phyloP scores from a whole-genome alignment of 1,284 basidiomycete species.

The Dichomitus squalens region DNA sequence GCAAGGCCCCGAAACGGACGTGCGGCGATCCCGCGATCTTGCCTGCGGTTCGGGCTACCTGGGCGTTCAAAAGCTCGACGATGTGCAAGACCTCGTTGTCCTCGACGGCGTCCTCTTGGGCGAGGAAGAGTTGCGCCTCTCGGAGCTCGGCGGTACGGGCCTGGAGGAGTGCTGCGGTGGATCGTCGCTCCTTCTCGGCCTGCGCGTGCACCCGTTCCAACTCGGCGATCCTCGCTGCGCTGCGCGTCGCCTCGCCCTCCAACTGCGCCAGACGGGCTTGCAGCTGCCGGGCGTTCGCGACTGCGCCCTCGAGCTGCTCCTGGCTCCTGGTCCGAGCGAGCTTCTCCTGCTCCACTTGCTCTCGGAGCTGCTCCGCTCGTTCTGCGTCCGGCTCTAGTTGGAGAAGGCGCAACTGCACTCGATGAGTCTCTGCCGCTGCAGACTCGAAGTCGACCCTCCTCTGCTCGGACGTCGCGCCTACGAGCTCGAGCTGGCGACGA shows the following conservation, averaged over 20 bases:
- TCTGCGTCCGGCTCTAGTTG: neutral
- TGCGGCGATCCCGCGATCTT: conserved; percentile 42
- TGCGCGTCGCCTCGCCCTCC: conserved; percentile 4
- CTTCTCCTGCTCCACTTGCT: neutral
- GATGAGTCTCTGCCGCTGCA: neutral
- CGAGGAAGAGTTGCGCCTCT: conserved; percentile 47
- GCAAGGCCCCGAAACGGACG: conserved; percentile 1
- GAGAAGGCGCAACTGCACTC: neutral
- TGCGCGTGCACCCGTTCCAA: conserved; percentile 9
- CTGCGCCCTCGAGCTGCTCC: neutral
- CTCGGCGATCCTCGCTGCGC: conserved; percentile 1
- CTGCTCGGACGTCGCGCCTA: neutral
- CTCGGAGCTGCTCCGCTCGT: neutral
- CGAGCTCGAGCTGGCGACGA: neutral
- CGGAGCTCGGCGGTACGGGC: conserved; percentile 46
- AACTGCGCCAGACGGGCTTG: neutral
- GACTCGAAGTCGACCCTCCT: neutral
- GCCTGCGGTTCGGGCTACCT: conserved; percentile 51
- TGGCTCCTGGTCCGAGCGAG: neutral
- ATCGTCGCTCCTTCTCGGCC: conserved; percentile 11
- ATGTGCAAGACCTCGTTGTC: conserved; percentile 49
- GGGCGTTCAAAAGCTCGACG: conserved; percentile 48
- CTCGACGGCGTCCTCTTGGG: conserved; percentile 46
- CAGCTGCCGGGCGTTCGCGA: neutral
- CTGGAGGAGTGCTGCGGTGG: conserved; percentile 36